Conservation (phyloP, 2,329 filamentous ascomycete species). For the Teratosphaeria gauchensis region DNA sequence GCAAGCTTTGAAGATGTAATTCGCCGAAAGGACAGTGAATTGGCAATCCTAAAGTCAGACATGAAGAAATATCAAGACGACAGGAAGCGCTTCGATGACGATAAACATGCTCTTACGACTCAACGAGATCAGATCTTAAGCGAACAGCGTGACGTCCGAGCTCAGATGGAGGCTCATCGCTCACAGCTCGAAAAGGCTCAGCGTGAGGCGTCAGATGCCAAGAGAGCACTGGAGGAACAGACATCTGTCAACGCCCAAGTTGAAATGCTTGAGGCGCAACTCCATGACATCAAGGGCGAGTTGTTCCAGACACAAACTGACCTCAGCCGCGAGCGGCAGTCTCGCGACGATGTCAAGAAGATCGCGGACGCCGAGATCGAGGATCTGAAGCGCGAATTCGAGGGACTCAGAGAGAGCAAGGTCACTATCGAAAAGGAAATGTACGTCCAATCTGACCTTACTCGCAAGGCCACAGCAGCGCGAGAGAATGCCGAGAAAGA, state of each 20-base stretch:
- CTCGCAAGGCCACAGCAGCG: constrained; percentile 76
- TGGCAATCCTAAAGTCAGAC: constrained; percentile 75
- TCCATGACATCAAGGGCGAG: constrained; percentile 76
- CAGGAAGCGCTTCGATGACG: constrained; percentile 65
- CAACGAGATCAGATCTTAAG: constrained; percentile 72
- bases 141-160: constrained; percentile 74
- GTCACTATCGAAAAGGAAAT: constrained; percentile 97
- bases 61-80: constrained; percentile 76
- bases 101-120: constrained; percentile 58
- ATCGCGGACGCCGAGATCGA: constrained; percentile 82
- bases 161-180: constrained; percentile 76
- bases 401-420: constrained; percentile 82
- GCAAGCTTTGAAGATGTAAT: constrained; percentile 93
- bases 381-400: constrained; percentile 73
- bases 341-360: constrained; percentile 83
- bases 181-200: constrained; percentile 76
- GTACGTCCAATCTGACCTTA: constrained; percentile 86
- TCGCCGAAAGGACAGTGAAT: constrained; percentile 85
- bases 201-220: constrained; percentile 81
- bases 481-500: constrained; percentile 72
- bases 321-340: constrained; percentile 82
- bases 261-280: constrained; percentile 77
- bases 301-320: constrained; percentile 80
- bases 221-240: constrained; percentile 73
- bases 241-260: constrained; percentile 84